These are phyloP conservation scores for Debaryomycetaceae sp. DNA, from an alignment of 1,139 yeast species.

Conservation along the genomic window DNA sequence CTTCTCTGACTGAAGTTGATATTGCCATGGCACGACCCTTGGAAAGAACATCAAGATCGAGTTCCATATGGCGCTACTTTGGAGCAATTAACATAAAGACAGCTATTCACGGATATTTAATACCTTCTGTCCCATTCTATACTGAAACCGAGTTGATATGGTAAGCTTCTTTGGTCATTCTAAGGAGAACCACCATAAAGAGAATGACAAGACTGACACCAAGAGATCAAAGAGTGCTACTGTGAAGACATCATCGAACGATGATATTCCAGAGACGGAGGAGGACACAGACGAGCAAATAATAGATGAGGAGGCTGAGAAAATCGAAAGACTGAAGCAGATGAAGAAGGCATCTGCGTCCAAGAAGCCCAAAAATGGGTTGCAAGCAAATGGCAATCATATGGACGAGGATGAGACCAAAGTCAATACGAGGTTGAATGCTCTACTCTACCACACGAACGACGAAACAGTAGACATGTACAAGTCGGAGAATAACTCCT, in stretches of 20 bases:
- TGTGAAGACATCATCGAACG: not conserved
- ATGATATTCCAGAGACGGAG: conserved; percentile 1
- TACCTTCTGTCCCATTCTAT: no score
- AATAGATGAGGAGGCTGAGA: conserved; percentile 4
- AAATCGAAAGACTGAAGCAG: conserved; percentile 13
- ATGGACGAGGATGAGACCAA: conserved; percentile 30
- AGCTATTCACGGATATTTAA: no score
- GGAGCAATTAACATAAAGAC: no score
- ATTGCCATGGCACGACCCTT: not conserved
- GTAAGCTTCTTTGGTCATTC: conserved; percentile 1
- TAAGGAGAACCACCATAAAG: not conserved
- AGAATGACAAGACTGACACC: conserved; percentile 1
- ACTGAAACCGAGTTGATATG: not conserved
- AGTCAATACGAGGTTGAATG: conserved; percentile 38
- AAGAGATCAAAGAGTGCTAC: not conserved
- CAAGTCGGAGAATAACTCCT: conserved; percentile 35
- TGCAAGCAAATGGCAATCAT: not conserved
- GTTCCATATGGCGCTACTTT: not conserved
- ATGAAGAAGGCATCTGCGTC: conserved; percentile 2
- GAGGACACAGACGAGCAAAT: conserved; percentile 3
- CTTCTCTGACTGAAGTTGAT: not conserved
- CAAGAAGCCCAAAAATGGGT: conserved; percentile 1
- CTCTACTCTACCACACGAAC: conserved; percentile 38
- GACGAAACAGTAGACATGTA: conserved; percentile 42
- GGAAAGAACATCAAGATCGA: not conserved